Base-by-base conservation (phyloP, 768 basidiomycete genomes). In the Lanmaoa pseudosensibilis region DNA sequence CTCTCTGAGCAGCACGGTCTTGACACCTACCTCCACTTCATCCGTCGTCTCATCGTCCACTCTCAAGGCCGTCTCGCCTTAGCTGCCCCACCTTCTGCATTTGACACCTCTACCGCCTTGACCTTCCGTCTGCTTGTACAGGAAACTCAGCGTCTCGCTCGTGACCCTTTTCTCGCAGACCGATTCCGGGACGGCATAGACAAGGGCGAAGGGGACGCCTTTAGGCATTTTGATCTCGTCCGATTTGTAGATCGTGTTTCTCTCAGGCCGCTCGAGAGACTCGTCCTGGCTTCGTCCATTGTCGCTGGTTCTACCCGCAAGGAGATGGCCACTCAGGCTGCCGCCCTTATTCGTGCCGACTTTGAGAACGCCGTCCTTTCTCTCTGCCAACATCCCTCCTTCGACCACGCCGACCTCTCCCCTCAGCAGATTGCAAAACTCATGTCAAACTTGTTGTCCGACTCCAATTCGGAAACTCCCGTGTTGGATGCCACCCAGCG, bases 21-120 rank as follows among this genome's bases (percentile, higher is more conserved):
- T 66, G 95, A 97, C 75, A 97, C 94, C 55, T 97, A 98, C 76
- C 83, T 94, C 60, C 95, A 99, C 75, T 97, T 97, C 78, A 92
- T 99, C 63, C 92, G 95, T 59, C 89, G 96, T 60, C 88, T 97
- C 74, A 92, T 98, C 69, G 85, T 89, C 51, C 90, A 93, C 64
- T 92, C 92, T 23, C 87, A 90, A 74, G 77, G 83, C 48, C 83
- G 90, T 57, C 80, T 90, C 43, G 70, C 82, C 23, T 78, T 85
- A 23, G 74, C 82, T 33, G 77, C 81, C 51, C 77, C 83, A n/a
- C 80, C 84, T 25, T 76, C 88, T 49, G 76, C 83, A 1, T 86
- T 87, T 60, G 90, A 91, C 68, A 75, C 87, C n/a, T 89, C 89
- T 30, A 82, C 84, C 39, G 82, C 87, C 46, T 77, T 94, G 47